Base-by-base conservation (phyloP, 345 rosid species). In the Populus tremula region DNA sequence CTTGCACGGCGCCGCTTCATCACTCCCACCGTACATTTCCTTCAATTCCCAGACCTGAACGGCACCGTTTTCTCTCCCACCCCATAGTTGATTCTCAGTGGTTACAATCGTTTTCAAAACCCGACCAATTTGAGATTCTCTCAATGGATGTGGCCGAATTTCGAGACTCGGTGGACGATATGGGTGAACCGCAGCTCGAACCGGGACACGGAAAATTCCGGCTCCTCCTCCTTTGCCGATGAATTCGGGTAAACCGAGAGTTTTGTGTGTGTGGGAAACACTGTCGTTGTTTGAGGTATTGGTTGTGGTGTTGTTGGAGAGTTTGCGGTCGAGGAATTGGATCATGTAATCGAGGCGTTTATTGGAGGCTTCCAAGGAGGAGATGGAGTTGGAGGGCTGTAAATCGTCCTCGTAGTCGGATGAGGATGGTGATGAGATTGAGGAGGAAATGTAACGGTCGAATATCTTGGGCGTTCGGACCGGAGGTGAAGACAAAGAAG, bases 331-430 rank as follows among this genome's bases (percentile, higher is more conserved):
- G 4, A 95, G 87, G 85, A 95, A 93, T 16, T 92, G 92, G 79
- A 95, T 90, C 98, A 92, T 95, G 90, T 84, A 87, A 75, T 95
- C 98, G 77, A 95, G 93, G 61, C 98, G 96, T 50, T 84, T 88
- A 83, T 80, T 81, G 72, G 93, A 87, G 76, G 92, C 86, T 70
- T 90, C 88, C 70, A 90, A 65, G n/a, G 90, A 83, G 41, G 82
- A 71, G 27, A 43, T 41, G 39, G 87, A 85, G 64, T 76, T 53
- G 21, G 85, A 75, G n/a, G 86, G 83, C 59, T 78, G 87, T 3
- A 80, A 77, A 11, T 76, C 78, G 21, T 79, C 36, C 36, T 33
- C 80, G 7, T 54, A 92, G 7, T 86, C 92, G 72, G 78, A 85
- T 3, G 86, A 83, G 16, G 87, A 85, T n/a, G 85, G 71, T 4